These are phyloP conservation scores for Limnanthes douglasii DNA, from an alignment of 345 rosid species.

Conservation along the genomic window DNA sequence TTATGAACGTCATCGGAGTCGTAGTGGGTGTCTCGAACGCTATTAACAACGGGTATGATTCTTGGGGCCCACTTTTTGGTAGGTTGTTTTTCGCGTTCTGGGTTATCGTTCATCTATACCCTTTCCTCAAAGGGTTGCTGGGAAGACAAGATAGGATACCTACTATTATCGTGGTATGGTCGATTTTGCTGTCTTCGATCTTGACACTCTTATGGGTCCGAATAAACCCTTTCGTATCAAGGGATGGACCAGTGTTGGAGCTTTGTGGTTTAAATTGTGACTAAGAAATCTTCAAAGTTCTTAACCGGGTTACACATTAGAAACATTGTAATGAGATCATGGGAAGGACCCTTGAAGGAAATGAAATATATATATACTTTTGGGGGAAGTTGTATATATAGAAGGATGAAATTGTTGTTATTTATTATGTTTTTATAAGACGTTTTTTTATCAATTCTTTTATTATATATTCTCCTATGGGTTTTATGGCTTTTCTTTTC, in stretches of 20 bases:
- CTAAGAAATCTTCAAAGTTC: too few species aligned
- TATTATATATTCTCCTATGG: too few species aligned
- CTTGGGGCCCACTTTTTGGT: conserved; percentile 96
- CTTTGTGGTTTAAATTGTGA: conserved; percentile 88
- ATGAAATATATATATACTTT: too few species aligned
- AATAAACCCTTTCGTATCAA: conserved; percentile 76
- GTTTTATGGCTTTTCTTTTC: too few species aligned
- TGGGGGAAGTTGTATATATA: too few species aligned
- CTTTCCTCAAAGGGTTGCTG: conserved; percentile 94
- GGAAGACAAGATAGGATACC: conserved; percentile 97
- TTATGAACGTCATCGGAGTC: conserved; percentile 76
- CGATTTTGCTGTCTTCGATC: conserved; percentile 85
- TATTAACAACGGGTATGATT: conserved; percentile 92
- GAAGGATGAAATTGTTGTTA: too few species aligned
- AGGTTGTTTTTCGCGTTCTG: conserved; percentile 86
- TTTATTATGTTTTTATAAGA: too few species aligned
- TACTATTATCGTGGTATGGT: conserved; percentile 88
- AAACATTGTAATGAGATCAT: too few species aligned
- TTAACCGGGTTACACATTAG: too few species aligned
- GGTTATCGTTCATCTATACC: conserved; percentile 91
- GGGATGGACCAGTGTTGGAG: conserved; percentile 80
- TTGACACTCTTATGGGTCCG: conserved; percentile 93
- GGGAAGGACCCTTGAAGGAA: too few species aligned
- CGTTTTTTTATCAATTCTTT: too few species aligned
- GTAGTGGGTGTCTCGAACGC: conserved; percentile 93